Evolutionary conservation across 306 rosid species (phyloP).

Genomic region (Alnus glutinosa): DNA sequence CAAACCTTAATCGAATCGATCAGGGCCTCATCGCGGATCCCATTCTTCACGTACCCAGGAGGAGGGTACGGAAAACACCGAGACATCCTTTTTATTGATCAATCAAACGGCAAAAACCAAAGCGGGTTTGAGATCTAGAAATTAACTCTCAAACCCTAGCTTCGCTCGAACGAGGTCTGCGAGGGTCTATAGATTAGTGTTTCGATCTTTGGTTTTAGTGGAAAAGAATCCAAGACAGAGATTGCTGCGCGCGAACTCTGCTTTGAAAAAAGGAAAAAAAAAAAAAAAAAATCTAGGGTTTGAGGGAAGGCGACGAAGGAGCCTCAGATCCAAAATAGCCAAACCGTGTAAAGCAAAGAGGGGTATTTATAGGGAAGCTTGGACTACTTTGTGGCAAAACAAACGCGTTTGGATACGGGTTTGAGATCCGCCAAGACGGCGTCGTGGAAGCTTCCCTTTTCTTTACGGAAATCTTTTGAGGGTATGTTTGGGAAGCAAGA

Average conservation of each 20-base stretch:
- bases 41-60: constrained; percentile 31
- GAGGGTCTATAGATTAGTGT: constrained; percentile 10
- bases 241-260: constrained; percentile 13
- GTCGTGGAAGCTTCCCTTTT: too few relatives aligned
- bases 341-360: fast-evolving
- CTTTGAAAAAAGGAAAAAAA: neutral
- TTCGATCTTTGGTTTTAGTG: neutral
- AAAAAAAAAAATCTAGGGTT: neutral
- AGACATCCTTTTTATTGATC: constrained; percentile 24
- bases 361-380: neutral
- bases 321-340: neutral
- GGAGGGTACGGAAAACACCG: constrained; percentile 43
- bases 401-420: neutral
- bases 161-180: neutral
- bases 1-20: constrained; percentile 45
- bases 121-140: neutral
- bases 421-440: too few relatives aligned
- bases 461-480: too few relatives aligned
- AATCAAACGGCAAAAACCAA: neutral
- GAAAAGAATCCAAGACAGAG: neutral
- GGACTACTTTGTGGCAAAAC: neutral
- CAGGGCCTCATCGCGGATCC: constrained; percentile 29
- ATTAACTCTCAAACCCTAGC: constrained; percentile 16
- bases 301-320: neutral
- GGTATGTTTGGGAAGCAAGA: too few relatives aligned